These are phyloP conservation scores for Trichoderma cornu-damae DNA, from an alignment of 2,329 filamentous ascomycete species.

Conservation along the genomic window DNA sequence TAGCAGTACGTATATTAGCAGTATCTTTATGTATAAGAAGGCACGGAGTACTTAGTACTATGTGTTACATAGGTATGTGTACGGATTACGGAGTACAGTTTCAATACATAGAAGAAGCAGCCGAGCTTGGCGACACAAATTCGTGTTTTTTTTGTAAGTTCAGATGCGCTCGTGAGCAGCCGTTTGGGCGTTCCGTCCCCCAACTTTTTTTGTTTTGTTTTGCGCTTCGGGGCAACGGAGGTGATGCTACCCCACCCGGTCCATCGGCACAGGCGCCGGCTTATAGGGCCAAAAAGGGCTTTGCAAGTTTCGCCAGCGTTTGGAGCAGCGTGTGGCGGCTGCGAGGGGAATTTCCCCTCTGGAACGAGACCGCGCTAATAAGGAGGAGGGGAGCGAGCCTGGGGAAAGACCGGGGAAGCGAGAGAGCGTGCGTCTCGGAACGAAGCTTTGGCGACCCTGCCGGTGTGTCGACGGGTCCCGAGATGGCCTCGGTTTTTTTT, in stretches of 20 bases:
- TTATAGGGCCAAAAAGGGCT: conserved; percentile 1
- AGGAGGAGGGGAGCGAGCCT: neutral
- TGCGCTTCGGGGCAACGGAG: conserved; percentile 19
- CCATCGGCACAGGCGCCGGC: conserved; percentile 15
- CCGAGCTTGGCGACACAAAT: neutral
- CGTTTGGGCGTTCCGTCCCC: neutral
- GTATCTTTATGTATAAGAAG: too few species aligned
- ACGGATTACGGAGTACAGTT: too few species aligned
- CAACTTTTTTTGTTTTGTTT: too few species aligned
- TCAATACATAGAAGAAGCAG: too few species aligned
- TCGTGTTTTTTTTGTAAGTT: too few species aligned
- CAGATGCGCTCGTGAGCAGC: conserved; percentile 5
- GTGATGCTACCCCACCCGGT: conserved; percentile 15
- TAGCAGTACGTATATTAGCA: too few species aligned
- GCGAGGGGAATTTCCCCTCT: conserved; percentile 6
- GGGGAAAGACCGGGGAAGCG: conserved; percentile 12
- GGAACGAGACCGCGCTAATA: too few species aligned
- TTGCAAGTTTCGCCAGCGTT: too few species aligned
- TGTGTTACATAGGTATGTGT: too few species aligned
- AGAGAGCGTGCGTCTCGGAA: too few species aligned
- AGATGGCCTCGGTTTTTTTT: too few species aligned
- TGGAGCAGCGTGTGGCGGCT: neutral
- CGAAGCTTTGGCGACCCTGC: neutral
- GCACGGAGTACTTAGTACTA: too few species aligned
- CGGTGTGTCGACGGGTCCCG: neutral